Evolutionary conservation across 108 stramenopile species (phyloP), one percentile per base, ranked within the genome.

Genomic region (Cyclotella choctawhatcheeana): DNA sequence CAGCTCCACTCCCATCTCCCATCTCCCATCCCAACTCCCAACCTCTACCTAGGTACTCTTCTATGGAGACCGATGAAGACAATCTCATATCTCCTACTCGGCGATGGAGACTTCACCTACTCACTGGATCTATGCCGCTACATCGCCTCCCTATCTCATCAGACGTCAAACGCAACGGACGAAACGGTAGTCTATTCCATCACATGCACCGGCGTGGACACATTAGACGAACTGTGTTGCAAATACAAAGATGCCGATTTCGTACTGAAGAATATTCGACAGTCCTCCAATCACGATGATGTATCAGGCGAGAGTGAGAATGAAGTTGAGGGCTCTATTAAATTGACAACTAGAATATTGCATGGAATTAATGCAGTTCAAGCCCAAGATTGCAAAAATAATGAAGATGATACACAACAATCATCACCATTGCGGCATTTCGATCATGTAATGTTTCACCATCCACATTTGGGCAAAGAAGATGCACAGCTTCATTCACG

Each of bases 61-160:
- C n/a, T n/a, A n/a, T n/a, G n/a, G n/a, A n/a, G n/a, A n/a, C n/a
- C n/a, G 37, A 70, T 47, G 69, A 47, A 31, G 20, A 47, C 17
- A 16, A 60, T 51, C 32, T 69, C 76, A 32, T 79, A 72, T 34
- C 45, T 79, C 60, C 59, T 79, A 10, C 64, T 94, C 12, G 93
- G 93, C n/a, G 91, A 92, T 48, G 93, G 90, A n/a, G 90, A 94
- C 54, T 94, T 94, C 71, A 85, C 93, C 17, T 94, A 86, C 56
- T 92, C 93, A 0, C 62, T 89, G 16, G 93, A 94, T 66, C 44
- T 90, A 62, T 86, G 84, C 40, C 77, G 87, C 17, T 87, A 81
- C 67, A 53, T 90, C 7, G 69, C 71, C 13, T 68, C 79, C n/a
- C n/a, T n/a, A 20, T 32, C 68, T 56, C 10, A 30, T 8, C 29